These are phyloP conservation scores for Cryptosporidium sp. DNA, from an alignment of 169 alveolate genomes.

Conservation along the genomic window DNA sequence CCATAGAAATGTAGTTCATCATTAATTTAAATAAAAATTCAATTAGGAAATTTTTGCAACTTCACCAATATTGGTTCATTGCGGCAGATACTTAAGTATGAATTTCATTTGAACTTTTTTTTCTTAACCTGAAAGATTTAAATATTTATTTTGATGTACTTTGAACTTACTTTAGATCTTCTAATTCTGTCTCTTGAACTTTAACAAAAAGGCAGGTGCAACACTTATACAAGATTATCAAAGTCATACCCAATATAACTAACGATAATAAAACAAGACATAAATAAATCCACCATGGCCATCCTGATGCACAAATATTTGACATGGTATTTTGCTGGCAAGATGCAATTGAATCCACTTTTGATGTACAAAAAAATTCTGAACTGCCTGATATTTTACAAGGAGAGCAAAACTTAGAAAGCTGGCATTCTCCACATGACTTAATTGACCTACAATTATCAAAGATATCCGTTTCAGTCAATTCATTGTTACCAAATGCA, in stretches of 20 bases:
- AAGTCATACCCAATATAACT: conserved; percentile 29
- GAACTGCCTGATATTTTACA: conserved; percentile 3
- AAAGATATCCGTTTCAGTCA: conserved; percentile 31
- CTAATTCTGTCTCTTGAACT: conserved; percentile 49
- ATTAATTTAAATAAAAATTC: neutral
- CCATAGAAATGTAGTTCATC: conserved; percentile 31
- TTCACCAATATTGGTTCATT: neutral
- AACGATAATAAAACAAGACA: conserved; percentile 24
- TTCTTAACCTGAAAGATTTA: neutral
- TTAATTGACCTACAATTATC: conserved; percentile 15
- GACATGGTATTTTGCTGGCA: conserved; percentile 27
- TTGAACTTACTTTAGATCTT: conserved; percentile 37
- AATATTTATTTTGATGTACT: neutral
- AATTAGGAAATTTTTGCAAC: neutral
- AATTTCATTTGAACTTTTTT: neutral
- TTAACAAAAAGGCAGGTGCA: conserved; percentile 60
- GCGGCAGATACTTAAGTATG: conserved; percentile 8
- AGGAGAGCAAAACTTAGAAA: conserved; percentile 55
- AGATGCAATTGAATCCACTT: conserved; percentile 53
- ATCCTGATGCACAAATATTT: conserved; percentile 46
- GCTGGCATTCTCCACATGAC: conserved; percentile 59
- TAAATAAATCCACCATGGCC: conserved; percentile 72
- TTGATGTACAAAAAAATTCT: conserved; percentile 62
- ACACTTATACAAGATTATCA: conserved; percentile 36
- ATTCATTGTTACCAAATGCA: neutral